Evolutionary conservation across 2,329 filamentous ascomycete genomes (phyloP), one percentile per base, ranked within the genome.

Genomic region (Fusarium sambucinum): DNA sequence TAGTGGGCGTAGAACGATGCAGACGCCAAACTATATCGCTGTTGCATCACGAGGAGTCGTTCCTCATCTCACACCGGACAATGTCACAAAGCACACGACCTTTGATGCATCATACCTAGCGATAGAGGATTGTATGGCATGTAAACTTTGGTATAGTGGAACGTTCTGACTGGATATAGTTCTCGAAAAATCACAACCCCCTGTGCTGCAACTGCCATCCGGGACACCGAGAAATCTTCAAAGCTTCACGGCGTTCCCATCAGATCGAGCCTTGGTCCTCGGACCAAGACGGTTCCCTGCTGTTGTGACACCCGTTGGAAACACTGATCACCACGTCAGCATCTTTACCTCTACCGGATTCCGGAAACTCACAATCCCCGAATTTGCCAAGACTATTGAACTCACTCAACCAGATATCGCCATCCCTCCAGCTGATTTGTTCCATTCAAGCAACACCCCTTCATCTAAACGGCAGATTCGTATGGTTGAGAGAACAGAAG

Each of bases 311-410:
- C 92, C 92, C 1, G 83, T 89, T 67, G 87, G 87, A 21, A 94
- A 96, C 76, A 90, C 89, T 11, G 87, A 90, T 65, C 87, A 86
- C 38, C 86, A 89, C 46, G 84, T 98, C 41, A 89, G 91, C 19
- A 86, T 98, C 47, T 89, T 92, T 76, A 97, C 96, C 3, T 95
- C 94, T 1, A 92, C 93, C 1, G 96, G 96, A 30, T 97, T 96
- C 79, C 87, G 88, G 64, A 84, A 87, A 58, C 82, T 98, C 33
- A 86, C 87, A 32, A 87, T 89, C 1, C 83, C 87, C 9, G 87
- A 92, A 55, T 98, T 96, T 80, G 82, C 86, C 33, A 81, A 87
- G 8, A 89, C 89, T 19, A 83, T 91, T 32, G 80, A 85, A 60
- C 84, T 81, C n/a, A 80, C 97, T 35, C 84, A 85, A 52, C 93